phyloP scores from a whole-genome alignment of 306 rosid species.

The Phaseolus lunatus region DNA sequence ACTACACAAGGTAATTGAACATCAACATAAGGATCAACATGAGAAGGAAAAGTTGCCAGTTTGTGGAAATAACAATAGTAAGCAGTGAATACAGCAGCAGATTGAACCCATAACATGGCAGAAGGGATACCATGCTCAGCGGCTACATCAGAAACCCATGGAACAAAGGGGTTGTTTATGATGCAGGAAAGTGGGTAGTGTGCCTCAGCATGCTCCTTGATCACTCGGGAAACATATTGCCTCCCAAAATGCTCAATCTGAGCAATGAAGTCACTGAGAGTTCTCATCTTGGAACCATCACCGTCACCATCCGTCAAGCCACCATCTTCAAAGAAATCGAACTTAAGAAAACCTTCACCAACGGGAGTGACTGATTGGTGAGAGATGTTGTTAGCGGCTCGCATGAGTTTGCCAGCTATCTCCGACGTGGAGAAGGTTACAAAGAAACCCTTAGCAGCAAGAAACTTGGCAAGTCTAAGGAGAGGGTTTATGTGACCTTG shows the following conservation, averaged over 20 bases:
- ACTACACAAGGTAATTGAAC: constrained; percentile 52
- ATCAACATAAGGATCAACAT: constrained; percentile 52
- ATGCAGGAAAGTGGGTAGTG: constrained; percentile 60
- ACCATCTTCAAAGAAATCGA: constrained; percentile 67
- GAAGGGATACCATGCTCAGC: constrained; percentile 50
- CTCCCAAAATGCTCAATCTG: constrained; percentile 56
- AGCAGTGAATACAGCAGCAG: constrained; percentile 59
- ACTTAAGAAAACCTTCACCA: constrained; percentile 64
- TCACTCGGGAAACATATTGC: constrained; percentile 35
- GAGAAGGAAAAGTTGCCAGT: constrained; percentile 61
- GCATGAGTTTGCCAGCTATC: constrained; percentile 50
- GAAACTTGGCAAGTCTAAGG: constrained; percentile 66
- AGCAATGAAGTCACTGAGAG: neutral
- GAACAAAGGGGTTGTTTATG: constrained; percentile 67
- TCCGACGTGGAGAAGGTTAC: constrained; percentile 63
- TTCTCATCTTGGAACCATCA: constrained; percentile 16
- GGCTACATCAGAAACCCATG: constrained; percentile 75
- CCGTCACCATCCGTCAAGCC: constrained; percentile 47
- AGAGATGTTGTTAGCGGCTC: constrained; percentile 50
- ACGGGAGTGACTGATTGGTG: constrained; percentile 42
- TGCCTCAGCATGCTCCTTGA: constrained; percentile 47
- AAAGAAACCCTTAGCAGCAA: constrained; percentile 68
- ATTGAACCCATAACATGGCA: constrained; percentile 73
- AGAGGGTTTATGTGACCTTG: constrained; percentile 89
- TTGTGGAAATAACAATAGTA: constrained; percentile 60